Conservation (phyloP, 495 filamentous ascomycete species). For the Amniculicola lignicola region DNA sequence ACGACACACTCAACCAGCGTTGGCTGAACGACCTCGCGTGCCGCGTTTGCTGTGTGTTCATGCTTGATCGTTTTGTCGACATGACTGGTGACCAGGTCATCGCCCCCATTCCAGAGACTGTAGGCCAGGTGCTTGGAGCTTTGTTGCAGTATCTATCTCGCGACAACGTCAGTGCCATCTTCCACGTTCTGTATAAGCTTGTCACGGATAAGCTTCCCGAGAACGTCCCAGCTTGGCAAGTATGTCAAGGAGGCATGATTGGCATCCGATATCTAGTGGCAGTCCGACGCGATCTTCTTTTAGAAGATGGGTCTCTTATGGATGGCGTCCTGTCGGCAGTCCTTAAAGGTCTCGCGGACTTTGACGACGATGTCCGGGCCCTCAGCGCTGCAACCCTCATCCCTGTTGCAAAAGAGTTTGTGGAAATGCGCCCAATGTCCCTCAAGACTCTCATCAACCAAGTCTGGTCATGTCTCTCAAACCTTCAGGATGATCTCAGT, state of each 20-base stretch:
- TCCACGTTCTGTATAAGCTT: conserved; percentile 75
- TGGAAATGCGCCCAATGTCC: conserved; percentile 71
- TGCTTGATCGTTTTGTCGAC: conserved; percentile 95
- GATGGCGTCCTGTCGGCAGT: conserved; percentile 89
- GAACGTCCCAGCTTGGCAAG: conserved; percentile 75
- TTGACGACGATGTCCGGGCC: conserved; percentile 91
- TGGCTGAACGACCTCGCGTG: conserved; percentile 95
- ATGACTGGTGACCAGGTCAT: conserved; percentile 97
- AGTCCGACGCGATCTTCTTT: conserved; percentile 83
- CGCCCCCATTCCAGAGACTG: conserved; percentile 91
- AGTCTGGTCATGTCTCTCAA: conserved; percentile 95
- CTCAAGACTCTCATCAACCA: conserved; percentile 82
- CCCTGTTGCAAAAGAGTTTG: conserved; percentile 91
- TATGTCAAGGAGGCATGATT: conserved; percentile 97
- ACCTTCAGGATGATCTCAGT: conserved; percentile 91
- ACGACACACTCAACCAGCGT: conserved; percentile 70
- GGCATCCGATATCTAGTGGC: conserved; percentile 91
- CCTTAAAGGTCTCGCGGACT: conserved; percentile 88
- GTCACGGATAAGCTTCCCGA: conserved; percentile 85
- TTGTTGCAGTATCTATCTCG: conserved; percentile 76
- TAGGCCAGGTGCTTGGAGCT: conserved; percentile 91
- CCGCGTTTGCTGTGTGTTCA: conserved; percentile 87
- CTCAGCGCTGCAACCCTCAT: conserved; percentile 96
- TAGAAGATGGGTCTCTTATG: conserved; percentile 77
- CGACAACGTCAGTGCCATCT: conserved; percentile 72